phyloP scores from a whole-genome alignment of 371 early-diverging fungal species.

The Mortierella sp. region DNA sequence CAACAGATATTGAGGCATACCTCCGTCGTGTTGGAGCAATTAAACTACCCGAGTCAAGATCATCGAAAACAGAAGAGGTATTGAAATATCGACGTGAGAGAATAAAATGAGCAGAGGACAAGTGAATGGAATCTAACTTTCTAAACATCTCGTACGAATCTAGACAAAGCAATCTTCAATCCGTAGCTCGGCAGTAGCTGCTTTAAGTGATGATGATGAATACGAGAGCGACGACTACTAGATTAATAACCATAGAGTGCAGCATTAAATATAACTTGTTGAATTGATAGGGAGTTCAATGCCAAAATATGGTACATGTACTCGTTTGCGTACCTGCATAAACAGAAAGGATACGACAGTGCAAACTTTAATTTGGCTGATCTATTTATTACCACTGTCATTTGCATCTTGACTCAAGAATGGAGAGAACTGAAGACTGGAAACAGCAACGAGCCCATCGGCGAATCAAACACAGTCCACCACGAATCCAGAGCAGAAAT shows the following conservation, averaged over 20 bases:
- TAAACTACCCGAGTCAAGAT: conserved; percentile 43
- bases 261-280: neutral
- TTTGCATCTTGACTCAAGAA: neutral
- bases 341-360: neutral
- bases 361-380: neutral
- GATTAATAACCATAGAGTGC: neutral
- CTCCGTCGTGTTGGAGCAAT: conserved; percentile 53
- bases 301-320: too few species aligned
- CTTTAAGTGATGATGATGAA: conserved; percentile 72
- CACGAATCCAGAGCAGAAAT: neutral
- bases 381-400: neutral
- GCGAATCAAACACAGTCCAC: neutral
- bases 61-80: conserved; percentile 42
- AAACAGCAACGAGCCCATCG: neutral
- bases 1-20: conserved; percentile 53
- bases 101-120: neutral
- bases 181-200: conserved; percentile 65
- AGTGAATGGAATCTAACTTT: neutral
- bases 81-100: neutral
- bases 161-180: conserved; percentile 45
- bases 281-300: too few species aligned
- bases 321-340: too few species aligned
- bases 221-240: conserved; percentile 62
- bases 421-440: conserved; percentile 5
- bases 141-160: neutral